Percentiles rank a stretch among this genome's conserved stretches.
These are phyloP conservation scores for Albophoma yamanashiensis DNA, from an alignment of 2,329 filamentous ascomycete genomes.

Conservation along the genomic window DNA sequence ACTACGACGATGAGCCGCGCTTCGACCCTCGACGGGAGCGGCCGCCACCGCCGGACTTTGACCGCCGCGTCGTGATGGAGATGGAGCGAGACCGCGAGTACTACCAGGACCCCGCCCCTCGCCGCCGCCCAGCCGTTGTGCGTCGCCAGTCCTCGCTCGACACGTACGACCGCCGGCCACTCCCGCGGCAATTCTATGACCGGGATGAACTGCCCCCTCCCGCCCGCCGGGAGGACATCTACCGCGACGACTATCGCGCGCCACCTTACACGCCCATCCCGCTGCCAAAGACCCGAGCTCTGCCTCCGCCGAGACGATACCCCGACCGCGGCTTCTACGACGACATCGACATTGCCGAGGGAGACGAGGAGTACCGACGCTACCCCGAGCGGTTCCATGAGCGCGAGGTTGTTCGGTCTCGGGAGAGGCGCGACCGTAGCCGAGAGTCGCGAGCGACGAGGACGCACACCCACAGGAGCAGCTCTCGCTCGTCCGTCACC, in stretches of 20 bases:
- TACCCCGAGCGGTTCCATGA: slow-evolving; percentile 51
- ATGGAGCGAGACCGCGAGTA: slow-evolving; percentile 43
- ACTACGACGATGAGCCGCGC: slow-evolving; percentile 43
- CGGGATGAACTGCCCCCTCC: slow-evolving; percentile 55
- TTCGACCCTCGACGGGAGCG: slow-evolving; percentile 20
- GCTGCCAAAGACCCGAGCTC: slow-evolving; percentile 51
- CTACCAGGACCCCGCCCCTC: slow-evolving; percentile 36
- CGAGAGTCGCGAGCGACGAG: slow-evolving; percentile 28
- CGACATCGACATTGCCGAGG: slow-evolving; percentile 58
- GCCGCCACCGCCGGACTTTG: slow-evolving; percentile 28
- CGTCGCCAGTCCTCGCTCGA: slow-evolving; percentile 83
- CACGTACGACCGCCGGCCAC: slow-evolving; percentile 72
- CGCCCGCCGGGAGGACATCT: slow-evolving; percentile 34
- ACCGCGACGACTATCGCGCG: slow-evolving; percentile 34
- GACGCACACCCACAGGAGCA: slow-evolving; percentile 26
- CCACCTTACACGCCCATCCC: slow-evolving; percentile 52
- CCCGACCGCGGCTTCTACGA: slow-evolving; percentile 48
- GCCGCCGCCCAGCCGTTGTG: slow-evolving; percentile 55
- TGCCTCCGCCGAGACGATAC: slow-evolving; percentile 49
- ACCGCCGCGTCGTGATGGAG: slow-evolving; percentile 44
- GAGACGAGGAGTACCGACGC: slow-evolving; percentile 61
- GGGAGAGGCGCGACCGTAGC: slow-evolving; percentile 31
- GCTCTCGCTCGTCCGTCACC: slow-evolving; percentile 32
- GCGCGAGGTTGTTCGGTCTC: slow-evolving; percentile 43
- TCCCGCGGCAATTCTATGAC: slow-evolving; percentile 34